Percentiles rank a stretch among this genome's conserved stretches.
Conservation (phyloP, 2,329 filamentous ascomycete species). For the Penicillium rolfsii region DNA sequence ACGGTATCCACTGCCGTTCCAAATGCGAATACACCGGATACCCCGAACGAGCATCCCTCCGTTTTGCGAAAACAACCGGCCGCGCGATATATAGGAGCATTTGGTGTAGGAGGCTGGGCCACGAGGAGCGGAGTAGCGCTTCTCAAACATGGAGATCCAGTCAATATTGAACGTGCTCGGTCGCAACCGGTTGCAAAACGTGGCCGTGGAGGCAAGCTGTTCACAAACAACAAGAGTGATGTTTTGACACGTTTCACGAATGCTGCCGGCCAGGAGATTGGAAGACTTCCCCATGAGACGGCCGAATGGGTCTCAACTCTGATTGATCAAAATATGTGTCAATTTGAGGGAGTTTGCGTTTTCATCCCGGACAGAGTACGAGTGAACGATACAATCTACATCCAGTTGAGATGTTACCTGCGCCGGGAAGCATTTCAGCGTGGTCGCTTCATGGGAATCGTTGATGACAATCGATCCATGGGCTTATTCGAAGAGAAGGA, state of each 20-base stretch:
- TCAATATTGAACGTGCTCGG: conserved; percentile 85
- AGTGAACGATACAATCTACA: conserved; percentile 91
- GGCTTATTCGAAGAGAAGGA: conserved; percentile 84
- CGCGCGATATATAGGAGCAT: conserved; percentile 81
- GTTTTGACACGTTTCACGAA: conserved; percentile 92
- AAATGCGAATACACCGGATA: background rate
- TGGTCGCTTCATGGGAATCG: conserved; percentile 54
- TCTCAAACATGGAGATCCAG: conserved; percentile 77
- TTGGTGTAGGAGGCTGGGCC: conserved; percentile 89
- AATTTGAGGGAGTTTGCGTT: conserved; percentile 84
- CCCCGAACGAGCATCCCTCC: conserved; percentile 12
- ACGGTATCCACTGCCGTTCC: background rate
- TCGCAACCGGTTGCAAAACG: conserved; percentile 61
- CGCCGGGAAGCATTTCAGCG: conserved; percentile 73
- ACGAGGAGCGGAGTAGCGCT: conserved; percentile 78
- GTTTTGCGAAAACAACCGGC: conserved; percentile 46
- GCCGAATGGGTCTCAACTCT: conserved; percentile 91
- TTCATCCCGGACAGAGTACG: conserved; percentile 82
- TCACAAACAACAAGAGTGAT: conserved; percentile 69
- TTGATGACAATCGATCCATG: conserved; percentile 70
- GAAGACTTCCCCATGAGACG: conserved; percentile 80
- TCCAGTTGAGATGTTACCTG: conserved; percentile 81
- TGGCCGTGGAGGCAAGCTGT: conserved; percentile 51
- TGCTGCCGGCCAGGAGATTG: conserved; percentile 75
- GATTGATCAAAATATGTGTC: conserved; percentile 86